Percentiles rank a stretch among this genome's conserved stretches.
Conservation (phyloP, 2,329 filamentous ascomycete species). For the Tolypocladium album region DNA sequence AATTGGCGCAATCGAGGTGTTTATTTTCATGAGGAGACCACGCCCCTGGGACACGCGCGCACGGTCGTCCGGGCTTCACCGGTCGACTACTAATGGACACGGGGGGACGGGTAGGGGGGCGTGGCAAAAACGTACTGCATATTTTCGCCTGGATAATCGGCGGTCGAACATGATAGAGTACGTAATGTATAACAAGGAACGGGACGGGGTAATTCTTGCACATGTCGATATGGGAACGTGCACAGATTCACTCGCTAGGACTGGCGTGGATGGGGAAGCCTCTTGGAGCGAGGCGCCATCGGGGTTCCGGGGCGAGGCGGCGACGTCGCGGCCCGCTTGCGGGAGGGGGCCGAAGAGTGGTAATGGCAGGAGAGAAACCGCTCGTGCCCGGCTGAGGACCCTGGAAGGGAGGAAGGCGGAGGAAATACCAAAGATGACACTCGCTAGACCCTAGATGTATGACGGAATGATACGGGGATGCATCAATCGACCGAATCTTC, state of each 20-base stretch:
- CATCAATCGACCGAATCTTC: conserved; percentile 3
- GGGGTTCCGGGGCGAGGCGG: conserved; percentile 1
- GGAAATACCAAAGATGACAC: conserved; percentile 26
- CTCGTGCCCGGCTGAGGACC: conserved; percentile 4
- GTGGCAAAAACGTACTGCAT: conserved; percentile 14
- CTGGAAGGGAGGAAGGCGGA: conserved; percentile 7
- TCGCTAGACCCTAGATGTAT: conserved; percentile 25
- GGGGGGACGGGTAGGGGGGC: background rate
- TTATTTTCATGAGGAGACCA: conserved; percentile 8
- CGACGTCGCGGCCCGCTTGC: background rate
- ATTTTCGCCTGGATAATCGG: conserved; percentile 13
- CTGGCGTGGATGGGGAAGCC: conserved; percentile 13
- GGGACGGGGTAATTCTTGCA: conserved; percentile 24
- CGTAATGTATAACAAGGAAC: conserved; percentile 24
- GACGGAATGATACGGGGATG: conserved; percentile 10
- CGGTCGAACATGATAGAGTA: conserved; percentile 23
- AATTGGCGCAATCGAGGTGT: conserved; percentile 23
- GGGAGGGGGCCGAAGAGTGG: background rate
- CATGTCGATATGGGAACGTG: conserved; percentile 14
- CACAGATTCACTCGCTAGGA: conserved; percentile 21
- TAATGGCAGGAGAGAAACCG: background rate
- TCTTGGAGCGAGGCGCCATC: conserved; percentile 9
- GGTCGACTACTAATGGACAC: conserved; percentile 3
- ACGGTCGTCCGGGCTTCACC: background rate
- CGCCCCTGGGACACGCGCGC: background rate